These are phyloP conservation scores for Thalia dealbata DNA, from an alignment of 176 grass and related monocot genomes.

Conservation along the genomic window DNA sequence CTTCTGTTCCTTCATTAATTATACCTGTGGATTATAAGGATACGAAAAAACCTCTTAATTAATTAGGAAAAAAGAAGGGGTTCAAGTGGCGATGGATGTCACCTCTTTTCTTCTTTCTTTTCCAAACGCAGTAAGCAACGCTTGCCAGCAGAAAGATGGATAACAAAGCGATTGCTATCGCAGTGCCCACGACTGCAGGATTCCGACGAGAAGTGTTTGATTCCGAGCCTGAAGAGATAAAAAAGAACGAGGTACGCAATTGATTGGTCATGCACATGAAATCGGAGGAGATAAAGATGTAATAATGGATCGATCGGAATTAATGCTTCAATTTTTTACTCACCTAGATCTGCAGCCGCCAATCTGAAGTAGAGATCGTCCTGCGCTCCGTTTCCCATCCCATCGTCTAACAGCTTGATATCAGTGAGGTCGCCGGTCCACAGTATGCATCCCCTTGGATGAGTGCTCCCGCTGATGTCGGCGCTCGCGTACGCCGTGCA, in stretches of 20 bases:
- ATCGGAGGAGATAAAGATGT: background rate
- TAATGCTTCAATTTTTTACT: background rate
- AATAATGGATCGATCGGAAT: background rate
- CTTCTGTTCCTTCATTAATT: background rate
- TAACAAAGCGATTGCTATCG: background rate
- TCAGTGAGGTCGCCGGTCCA: constrained; percentile 45
- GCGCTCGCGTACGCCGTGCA: constrained; percentile 18
- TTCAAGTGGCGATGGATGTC: too few species aligned
- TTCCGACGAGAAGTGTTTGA: background rate
- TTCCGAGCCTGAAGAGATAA: background rate
- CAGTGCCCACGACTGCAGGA: background rate
- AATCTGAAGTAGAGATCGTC: background rate
- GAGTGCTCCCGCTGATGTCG: constrained; percentile 22
- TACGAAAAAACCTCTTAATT: background rate
- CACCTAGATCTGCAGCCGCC: background rate
- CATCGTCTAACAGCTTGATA: background rate
- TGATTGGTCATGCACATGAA: background rate
- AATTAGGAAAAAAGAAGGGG: background rate
- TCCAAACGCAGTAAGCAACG: background rate
- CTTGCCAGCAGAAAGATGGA: background rate
- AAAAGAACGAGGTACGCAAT: too few species aligned
- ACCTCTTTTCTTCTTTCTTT: background rate
- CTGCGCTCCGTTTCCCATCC: background rate
- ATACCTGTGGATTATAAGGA: background rate
- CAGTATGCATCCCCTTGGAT: constrained; percentile 37